Base-by-base conservation (phyloP, 1,139 yeast genomes). In the Nakaseomyces uthaithaninus region DNA sequence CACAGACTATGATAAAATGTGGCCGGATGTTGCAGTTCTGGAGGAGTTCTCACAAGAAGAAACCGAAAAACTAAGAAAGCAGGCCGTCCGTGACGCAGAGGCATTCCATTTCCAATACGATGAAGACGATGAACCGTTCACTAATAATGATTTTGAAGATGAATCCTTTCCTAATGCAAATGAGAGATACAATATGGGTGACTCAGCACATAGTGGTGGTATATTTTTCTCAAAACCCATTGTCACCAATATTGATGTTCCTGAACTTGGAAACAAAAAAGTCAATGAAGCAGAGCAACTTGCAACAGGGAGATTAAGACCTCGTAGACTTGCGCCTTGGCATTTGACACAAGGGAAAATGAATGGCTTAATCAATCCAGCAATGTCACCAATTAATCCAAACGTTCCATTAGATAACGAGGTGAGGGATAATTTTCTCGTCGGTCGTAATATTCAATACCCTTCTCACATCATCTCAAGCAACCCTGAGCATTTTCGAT, bases 21-120 rank as follows among this genome's bases (percentile, higher is more conserved):
- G 96, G 97, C 97, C 97, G 1, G 96, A 91, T 55, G 66, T 85
- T 28, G 58, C 67, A 27, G 74, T 84, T 1, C 64, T 89, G 47
- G 80, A 79, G 48, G 95, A 86, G 49, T 89, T 80, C 59, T 77
- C 86, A 2, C 69, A 67, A 25, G 80, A 81, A 48, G 97, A 89
- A 60, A 65, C 63, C 33, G 74, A 65, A 51, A 75, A 68, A 46
- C 58, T 64, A 40, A 67, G 66, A 52, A 57, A 57, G 39, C 69
- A 65, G 45, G 72, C 68, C n/a, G 48, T 64, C n/a, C 57, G 56
- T 27, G 72, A 68, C 42, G 64, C 69, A 1, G 65, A 67, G 33
- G 63, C 60, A 12, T 62, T 67, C 12, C 64, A 63, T 45, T 57
- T 57, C 43, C 60, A 55, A 40, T 63, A 60, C 45, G 64, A 58